These are phyloP conservation scores for Oidiodendron maius DNA, from an alignment of 495 filamentous ascomycete genomes.

Conservation along the genomic window DNA sequence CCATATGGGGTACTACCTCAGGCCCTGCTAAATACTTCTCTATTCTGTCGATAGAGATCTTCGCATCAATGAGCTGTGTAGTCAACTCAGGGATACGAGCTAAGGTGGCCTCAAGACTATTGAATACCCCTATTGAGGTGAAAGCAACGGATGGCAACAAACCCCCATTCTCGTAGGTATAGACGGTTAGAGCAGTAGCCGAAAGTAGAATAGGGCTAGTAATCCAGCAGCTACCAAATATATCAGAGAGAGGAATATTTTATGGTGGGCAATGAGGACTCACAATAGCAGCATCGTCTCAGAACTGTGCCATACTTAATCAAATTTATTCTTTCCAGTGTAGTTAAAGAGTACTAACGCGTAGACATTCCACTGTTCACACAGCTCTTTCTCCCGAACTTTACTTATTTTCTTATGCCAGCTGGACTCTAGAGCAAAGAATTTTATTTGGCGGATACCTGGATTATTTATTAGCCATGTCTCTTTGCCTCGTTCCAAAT, in stretches of 20 bases:
- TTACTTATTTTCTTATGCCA: slow-evolving; percentile 73
- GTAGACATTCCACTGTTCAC: slow-evolving; percentile 59
- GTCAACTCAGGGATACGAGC: neutral
- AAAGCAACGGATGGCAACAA: slow-evolving; percentile 77
- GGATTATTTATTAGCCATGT: neutral
- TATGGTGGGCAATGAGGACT: too few species aligned
- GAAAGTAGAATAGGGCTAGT: slow-evolving; percentile 68
- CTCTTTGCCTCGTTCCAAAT: neutral
- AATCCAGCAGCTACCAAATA: slow-evolving; percentile 63
- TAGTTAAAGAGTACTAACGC: slow-evolving; percentile 39
- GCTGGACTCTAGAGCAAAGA: slow-evolving; percentile 71
- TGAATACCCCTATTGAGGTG: slow-evolving; percentile 73
- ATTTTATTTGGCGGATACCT: slow-evolving; percentile 79
- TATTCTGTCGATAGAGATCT: slow-evolving; percentile 66
- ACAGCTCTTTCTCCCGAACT: slow-evolving; percentile 60
- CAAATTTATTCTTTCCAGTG: too few species aligned
- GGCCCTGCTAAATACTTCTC: slow-evolving; percentile 62
- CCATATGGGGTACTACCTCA: slow-evolving; percentile 55
- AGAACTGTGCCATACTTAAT: slow-evolving; percentile 4
- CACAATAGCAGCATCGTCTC: slow-evolving; percentile 20
- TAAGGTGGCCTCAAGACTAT: slow-evolving; percentile 25
- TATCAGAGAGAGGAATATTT: too few species aligned
- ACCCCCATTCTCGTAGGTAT: slow-evolving; percentile 53
- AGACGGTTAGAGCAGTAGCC: slow-evolving; percentile 62
- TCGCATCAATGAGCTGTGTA: slow-evolving; percentile 60